A percentile compares a stretch with the other conserved stretches of the same genome.
Evolutionary conservation across 2,329 filamentous ascomycete genomes (phyloP).

Genomic region (Rutstroemia sp.): DNA sequence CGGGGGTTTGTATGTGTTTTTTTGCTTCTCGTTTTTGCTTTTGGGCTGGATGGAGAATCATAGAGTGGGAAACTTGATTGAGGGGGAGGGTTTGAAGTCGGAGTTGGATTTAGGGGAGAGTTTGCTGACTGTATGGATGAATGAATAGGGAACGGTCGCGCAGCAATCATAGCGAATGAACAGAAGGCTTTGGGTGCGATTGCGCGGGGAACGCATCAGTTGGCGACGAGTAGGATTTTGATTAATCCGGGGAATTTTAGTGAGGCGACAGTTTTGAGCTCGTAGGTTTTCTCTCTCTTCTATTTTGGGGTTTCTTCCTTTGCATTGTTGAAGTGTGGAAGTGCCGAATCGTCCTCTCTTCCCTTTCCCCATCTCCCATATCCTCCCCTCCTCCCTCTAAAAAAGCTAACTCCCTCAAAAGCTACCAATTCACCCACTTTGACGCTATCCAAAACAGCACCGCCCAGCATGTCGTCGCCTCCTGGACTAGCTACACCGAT

Average conservation of each 20-base stretch:
- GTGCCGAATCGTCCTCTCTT: no score
- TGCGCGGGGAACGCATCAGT: neutral
- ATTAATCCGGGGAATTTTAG: neutral
- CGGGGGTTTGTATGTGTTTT: conserved; percentile 2
- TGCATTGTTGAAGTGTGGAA: no score
- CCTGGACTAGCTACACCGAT: conserved; percentile 1
- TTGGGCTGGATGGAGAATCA: no score
- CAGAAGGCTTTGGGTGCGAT: neutral
- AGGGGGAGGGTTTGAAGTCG: neutral
- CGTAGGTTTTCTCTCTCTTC: neutral
- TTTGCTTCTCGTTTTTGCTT: neutral
- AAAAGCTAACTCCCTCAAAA: neutral
- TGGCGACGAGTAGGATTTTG: neutral
- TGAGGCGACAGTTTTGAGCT: conserved; percentile 1
- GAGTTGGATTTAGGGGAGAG: no score
- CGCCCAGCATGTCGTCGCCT: neutral
- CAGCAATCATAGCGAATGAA: neutral
- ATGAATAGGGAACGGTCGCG: neutral
- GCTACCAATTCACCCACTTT: conserved; percentile 1
- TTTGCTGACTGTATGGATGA: no score
- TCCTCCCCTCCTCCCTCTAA: neutral
- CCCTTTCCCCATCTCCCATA: neutral
- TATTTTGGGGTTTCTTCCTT: no score
- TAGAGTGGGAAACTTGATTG: no score
- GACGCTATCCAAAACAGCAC: neutral